Base-by-base conservation (phyloP, 2,329 filamentous ascomycete genomes). In the Nothopassalora personata region DNA sequence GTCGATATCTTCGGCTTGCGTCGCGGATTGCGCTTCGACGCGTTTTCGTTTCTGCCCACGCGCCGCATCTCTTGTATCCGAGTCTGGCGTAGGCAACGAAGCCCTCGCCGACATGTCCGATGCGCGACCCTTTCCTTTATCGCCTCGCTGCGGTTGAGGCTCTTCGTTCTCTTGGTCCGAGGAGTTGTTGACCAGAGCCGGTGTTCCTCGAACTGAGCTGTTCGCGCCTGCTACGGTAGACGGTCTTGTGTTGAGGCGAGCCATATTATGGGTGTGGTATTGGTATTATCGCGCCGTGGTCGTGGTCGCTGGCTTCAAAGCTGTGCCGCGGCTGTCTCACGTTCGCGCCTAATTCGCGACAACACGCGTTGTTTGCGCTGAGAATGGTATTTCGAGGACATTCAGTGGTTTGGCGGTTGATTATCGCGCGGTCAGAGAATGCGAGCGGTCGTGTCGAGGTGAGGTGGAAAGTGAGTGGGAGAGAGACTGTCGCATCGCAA, bases 161-260 rank as follows among this genome's bases (percentile, higher is more conserved):
- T 71, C 71, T 4, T 64, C 61, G 62, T 80, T 80, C 58, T 81
- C 79, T 61, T 79, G 78, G 62, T 80, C 78, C 9, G 76, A 77
- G 9, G 62, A 71, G 15, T 30, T 51, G n/a, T 28, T 28, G 28
- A 13, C 49, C 30, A 34, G 9, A 13, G 49, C 49, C 11, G 49
- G 49, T 11, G 49, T 51, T 10, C 27, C 49, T 51, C 49, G 39
- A n/a, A 43, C 15, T 4, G 39, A 18, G 15, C 8, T 51, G n/a
- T 31, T 31, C 18, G 49, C 27, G 11, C 49, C 49, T n/a, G 30
- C 49, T 15, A 34, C 30, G 30, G 58, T 59, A 4, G 64, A 66
- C 7, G 61, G 57, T 55, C 63, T 46, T 23, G 52, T 58, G 43
- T 67, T 67, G 9, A 67, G 39, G 18, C 68, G 68, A 43, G 68